phyloP scores from a whole-genome alignment of 2,329 filamentous ascomycete genomes.

The Aspergillus transmontanensis region DNA sequence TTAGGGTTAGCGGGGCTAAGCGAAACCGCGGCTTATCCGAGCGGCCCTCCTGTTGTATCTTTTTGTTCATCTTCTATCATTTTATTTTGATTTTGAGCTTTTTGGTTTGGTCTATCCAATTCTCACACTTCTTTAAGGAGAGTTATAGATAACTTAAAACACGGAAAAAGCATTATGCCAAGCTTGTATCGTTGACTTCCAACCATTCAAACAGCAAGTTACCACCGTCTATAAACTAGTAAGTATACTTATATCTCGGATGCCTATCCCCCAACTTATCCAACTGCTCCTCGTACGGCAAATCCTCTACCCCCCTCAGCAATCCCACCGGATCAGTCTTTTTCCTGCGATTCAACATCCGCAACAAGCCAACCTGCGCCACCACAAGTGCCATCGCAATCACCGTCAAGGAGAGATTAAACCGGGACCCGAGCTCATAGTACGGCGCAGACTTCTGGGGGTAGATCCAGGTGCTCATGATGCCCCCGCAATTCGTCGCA shows the following conservation, averaged over 20 bases:
- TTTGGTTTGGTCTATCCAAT: too few relatives aligned
- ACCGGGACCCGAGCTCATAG: constrained; percentile 9
- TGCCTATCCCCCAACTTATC: constrained; percentile 16
- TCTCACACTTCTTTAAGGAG: too few relatives aligned
- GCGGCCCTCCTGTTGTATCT: too few relatives aligned
- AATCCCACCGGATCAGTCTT: neutral
- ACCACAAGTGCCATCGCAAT: constrained; percentile 10
- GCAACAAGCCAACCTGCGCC: constrained; percentile 11
- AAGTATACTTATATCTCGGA: constrained; percentile 18
- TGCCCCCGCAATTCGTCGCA: constrained; percentile 9
- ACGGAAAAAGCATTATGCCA: too few relatives aligned
- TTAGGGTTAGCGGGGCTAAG: too few relatives aligned
- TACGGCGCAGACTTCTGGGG: constrained; percentile 15
- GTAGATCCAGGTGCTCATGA: constrained; percentile 19
- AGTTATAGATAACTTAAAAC: too few relatives aligned
- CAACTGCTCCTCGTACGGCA: constrained; percentile 14
- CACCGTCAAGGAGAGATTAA: constrained; percentile 12
- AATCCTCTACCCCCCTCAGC: constrained; percentile 9
- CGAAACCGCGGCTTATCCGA: too few relatives aligned
- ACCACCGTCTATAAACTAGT: constrained; percentile 5
- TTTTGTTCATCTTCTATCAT: too few relatives aligned
- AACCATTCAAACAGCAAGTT: too few relatives aligned
- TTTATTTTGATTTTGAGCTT: too few relatives aligned
- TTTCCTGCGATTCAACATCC: constrained; percentile 12
- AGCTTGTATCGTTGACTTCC: too few relatives aligned